Percentiles rank a stretch among this genome's conserved stretches.
Conservation (phyloP, 805 yeast genomes). For the Saccharomycodes ludwigii region DNA sequence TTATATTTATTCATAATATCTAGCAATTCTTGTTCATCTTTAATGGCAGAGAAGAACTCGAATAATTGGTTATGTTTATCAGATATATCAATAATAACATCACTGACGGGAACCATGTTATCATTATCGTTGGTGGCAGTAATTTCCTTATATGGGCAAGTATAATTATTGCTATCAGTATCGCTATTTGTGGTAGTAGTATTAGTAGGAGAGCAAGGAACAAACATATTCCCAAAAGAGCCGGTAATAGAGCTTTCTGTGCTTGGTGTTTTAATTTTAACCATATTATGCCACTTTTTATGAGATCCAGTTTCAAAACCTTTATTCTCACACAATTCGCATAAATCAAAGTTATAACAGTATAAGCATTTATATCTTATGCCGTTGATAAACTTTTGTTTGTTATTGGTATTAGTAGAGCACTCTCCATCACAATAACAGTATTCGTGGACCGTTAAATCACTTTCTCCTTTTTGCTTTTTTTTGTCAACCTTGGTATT, state of each 20-base stretch:
- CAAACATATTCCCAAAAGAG: not conserved
- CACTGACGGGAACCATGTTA: no score
- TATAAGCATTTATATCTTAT: constrained; percentile 34
- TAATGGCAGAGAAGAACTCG: constrained; percentile 16
- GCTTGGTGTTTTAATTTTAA: constrained; percentile 11
- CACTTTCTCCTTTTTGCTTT: not conserved
- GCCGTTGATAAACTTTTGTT: constrained; percentile 22
- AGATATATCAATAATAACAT: constrained; percentile 13
- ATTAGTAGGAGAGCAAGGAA: not conserved
- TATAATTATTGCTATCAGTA: no score
- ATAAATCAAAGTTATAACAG: constrained; percentile 39
- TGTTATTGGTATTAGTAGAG: constrained; percentile 8
- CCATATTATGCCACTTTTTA: constrained; percentile 11
- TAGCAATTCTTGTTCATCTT: constrained; percentile 9
- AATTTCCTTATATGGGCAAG: not conserved
- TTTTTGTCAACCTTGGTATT: no score
- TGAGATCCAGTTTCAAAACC: constrained; percentile 11
- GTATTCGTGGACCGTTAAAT: constrained; percentile 8
- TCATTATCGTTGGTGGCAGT: constrained; percentile 6
- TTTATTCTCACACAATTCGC: constrained; percentile 24
- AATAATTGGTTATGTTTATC: constrained; percentile 11
- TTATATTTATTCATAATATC: constrained; percentile 12
- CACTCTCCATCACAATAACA: constrained; percentile 19
- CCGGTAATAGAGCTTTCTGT: not conserved
- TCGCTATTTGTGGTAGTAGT: no score